phyloP scores from a whole-genome alignment of 805 yeast species.

The Lachancea lanzarotensis region DNA sequence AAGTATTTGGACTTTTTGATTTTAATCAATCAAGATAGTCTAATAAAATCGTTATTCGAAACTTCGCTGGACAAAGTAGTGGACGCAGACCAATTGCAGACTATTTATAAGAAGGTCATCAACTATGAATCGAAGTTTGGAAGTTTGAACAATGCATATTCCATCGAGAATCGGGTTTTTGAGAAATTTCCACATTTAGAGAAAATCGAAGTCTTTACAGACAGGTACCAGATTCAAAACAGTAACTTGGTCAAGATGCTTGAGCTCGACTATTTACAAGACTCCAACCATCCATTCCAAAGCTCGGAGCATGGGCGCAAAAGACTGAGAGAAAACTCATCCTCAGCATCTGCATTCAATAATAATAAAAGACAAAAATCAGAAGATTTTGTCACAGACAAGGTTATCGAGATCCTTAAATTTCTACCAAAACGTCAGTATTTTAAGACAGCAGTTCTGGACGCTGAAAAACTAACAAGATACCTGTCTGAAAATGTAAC shows the following conservation, averaged over 20 bases:
- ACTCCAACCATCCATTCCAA: background rate
- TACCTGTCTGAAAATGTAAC: conserved; percentile 29
- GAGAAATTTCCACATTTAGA: conserved; percentile 60
- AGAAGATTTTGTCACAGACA: conserved; percentile 19
- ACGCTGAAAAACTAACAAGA: conserved; percentile 25
- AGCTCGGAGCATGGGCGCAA: background rate
- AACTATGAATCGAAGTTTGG: conserved; percentile 65
- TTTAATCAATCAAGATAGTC: conserved; percentile 57
- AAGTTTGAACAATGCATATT: conserved; percentile 57
- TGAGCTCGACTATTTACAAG: conserved; percentile 30
- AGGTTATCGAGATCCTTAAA: conserved; percentile 23
- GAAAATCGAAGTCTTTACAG: conserved; percentile 32
- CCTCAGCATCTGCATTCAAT: background rate
- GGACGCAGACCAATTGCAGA: conserved; percentile 34
- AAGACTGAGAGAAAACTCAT: conserved; percentile 1
- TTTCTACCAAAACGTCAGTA: conserved; percentile 32
- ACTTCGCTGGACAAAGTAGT: conserved; percentile 50
- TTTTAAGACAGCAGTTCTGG: conserved; percentile 28
- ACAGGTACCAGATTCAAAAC: conserved; percentile 33
- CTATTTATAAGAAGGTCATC: conserved; percentile 52
- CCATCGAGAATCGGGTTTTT: conserved; percentile 59
- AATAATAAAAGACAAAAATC: conserved; percentile 2
- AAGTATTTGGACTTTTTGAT: conserved; percentile 70
- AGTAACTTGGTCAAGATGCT: conserved; percentile 29
- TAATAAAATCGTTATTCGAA: conserved; percentile 79